Evolutionary conservation across 352 stramenopile genomes (phyloP), one percentile per base, ranked within the genome.

Genomic region (Phytophthora uliginosa): DNA sequence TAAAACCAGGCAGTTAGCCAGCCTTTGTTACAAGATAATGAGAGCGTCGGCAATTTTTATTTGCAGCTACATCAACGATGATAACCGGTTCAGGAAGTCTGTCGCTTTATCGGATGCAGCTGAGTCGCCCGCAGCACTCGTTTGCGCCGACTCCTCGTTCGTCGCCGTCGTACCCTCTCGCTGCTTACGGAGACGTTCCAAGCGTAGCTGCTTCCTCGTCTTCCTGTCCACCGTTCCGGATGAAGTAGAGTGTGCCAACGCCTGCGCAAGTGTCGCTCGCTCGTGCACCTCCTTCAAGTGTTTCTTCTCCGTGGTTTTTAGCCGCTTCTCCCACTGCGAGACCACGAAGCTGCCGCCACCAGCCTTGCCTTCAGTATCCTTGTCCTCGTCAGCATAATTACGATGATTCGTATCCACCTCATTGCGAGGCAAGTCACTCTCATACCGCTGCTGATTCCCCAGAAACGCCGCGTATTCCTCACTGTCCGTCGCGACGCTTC

Each of bases 311-410:
- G 65, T 47, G 24, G 38, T 61, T 31, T 91, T 92, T 18, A 96
- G 73, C 13, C 82, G 85, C 62, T 90, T 88, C 52, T 96, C 89
- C 89, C 89, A 96, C 50, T 95, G 89, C 10, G 89, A 95, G 12
- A 86, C 78, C 20, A 96, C 89, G 70, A 92, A 96, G 53, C 87
- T 90, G 24, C 86, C 80, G 3, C 60, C 58, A 13, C 52, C 57
- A 22, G 53, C 51, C 2, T 47, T 57, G 7, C 13, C 54, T 58
- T 76, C 64, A 68, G n/a, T 20, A 28, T 59, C 40, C 53, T 60
- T 33, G 50, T 31, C 42, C 33, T 64, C 45, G 9, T 63, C 18
- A 36, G 48, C 20, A 53, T 62, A 52, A 28, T 20, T 20, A 59
- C 4, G 24, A 26, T 5, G 28, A 2, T 36, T 13, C 4, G 31